phyloP scores from a whole-genome alignment of 164 flowering plant species.

The Taxillus chinensis region DNA sequence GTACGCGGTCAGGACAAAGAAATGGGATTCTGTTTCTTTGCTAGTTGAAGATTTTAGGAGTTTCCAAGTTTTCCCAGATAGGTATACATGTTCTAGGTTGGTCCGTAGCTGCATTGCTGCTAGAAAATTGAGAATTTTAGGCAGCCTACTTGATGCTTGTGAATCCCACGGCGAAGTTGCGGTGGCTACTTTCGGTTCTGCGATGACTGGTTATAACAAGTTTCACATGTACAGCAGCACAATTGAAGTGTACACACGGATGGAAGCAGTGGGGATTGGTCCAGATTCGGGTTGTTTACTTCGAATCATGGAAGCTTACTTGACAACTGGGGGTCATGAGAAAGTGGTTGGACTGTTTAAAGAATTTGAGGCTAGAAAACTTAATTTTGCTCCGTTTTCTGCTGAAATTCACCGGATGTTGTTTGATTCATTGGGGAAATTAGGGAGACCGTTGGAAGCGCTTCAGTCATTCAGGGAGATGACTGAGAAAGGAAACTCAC shows the following conservation, averaged over 20 bases:
- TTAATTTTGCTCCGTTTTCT: conserved; percentile 7
- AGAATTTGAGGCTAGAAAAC: conserved; percentile 27
- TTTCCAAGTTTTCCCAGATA: conserved; percentile 42
- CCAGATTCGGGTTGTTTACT: conserved; percentile 36
- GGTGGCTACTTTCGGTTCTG: conserved; percentile 38
- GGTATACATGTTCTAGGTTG: conserved; percentile 33
- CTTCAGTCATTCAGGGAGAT: conserved; percentile 42
- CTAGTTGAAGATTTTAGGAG: conserved; percentile 37
- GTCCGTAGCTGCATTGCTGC: conserved; percentile 45
- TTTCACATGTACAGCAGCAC: conserved; percentile 70
- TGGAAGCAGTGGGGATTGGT: conserved; percentile 28
- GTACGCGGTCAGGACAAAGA: conserved; percentile 38
- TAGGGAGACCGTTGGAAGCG: conserved; percentile 47
- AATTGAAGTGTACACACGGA: conserved; percentile 24
- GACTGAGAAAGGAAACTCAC: conserved; percentile 28
- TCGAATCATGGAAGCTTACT: conserved; percentile 53
- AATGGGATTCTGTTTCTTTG: conserved; percentile 37
- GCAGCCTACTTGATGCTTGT: conserved; percentile 31
- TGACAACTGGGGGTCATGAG: conserved; percentile 28
- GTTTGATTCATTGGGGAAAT: conserved; percentile 47
- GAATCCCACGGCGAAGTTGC: conserved; percentile 22
- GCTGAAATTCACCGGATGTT: conserved; percentile 32
- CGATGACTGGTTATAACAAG: conserved; percentile 61
- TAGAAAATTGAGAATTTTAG: conserved; percentile 45
- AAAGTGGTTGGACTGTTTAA: conserved; percentile 37